Evolutionary conservation across 106 monocot species (phyloP).

Genomic region (Hemerocallis citrina): DNA sequence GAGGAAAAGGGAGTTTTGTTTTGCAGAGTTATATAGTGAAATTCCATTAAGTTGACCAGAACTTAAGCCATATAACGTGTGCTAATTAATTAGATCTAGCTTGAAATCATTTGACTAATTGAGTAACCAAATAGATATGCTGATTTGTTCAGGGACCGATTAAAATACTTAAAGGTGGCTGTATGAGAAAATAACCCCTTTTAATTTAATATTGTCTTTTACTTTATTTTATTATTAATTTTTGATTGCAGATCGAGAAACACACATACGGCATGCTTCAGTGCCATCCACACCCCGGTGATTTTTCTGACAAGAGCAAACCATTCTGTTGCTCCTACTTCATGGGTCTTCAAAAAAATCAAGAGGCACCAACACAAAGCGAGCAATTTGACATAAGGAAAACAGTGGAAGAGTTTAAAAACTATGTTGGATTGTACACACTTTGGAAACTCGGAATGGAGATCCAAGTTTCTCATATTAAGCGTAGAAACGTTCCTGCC

Average conservation of each 20-base stretch:
- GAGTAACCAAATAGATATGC: no score
- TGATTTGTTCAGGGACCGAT: no score
- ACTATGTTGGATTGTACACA: slow-evolving; percentile 33
- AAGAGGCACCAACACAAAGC: slow-evolving; percentile 44
- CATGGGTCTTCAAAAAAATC: slow-evolving; percentile 86
- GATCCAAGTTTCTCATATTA: slow-evolving; percentile 75
- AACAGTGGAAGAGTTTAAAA: slow-evolving; percentile 77
- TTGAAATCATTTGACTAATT: no score
- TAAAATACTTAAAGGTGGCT: no score
- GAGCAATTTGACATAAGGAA: slow-evolving; percentile 76
- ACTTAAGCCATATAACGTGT: no score
- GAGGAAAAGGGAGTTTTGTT: not conserved
- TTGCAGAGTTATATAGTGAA: no score
- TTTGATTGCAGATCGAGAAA: slow-evolving; percentile 93
- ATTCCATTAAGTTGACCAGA: no score
- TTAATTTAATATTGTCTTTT: not conserved
- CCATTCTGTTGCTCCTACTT: slow-evolving; percentile 59
- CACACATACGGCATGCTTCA: slow-evolving; percentile 79
- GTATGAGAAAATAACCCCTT: no score
- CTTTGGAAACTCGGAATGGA: slow-evolving; percentile 79
- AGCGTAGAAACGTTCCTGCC: slow-evolving; percentile 50
- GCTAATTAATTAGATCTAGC: no score
- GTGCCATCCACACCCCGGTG: slow-evolving; percentile 79
- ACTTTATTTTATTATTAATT: not conserved
- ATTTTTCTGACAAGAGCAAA: slow-evolving; percentile 55